Conservation (phyloP, 192 early-diverging fungal genomes). For the Backusella macrospora region DNA sequence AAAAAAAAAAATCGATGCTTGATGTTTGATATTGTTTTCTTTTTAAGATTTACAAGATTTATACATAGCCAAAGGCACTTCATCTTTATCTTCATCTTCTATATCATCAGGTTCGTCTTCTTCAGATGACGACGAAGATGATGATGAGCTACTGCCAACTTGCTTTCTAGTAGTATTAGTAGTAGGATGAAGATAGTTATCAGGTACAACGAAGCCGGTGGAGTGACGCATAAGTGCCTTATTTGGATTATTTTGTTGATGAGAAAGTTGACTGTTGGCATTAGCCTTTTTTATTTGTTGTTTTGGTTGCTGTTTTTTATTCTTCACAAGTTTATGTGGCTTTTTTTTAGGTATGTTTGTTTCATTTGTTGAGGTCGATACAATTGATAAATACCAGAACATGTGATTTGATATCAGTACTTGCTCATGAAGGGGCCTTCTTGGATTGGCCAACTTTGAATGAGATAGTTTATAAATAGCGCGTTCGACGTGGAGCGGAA, state of each 20-base stretch:
- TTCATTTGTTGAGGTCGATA: slow-evolving; percentile 32
- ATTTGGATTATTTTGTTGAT: neutral
- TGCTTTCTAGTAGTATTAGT: neutral
- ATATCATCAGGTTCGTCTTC: slow-evolving; percentile 15
- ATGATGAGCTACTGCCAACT: neutral
- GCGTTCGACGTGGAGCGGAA: slow-evolving; percentile 78
- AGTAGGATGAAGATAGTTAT: slow-evolving; percentile 29
- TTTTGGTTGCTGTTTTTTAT: slow-evolving; percentile 10
- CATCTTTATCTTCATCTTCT: slow-evolving; percentile 16
- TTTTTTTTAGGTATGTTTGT: slow-evolving; percentile 22
- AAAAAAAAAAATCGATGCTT: neutral
- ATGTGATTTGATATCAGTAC: slow-evolving; percentile 80
- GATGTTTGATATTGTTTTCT: neutral
- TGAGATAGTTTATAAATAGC: slow-evolving; percentile 75
- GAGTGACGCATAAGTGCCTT: slow-evolving; percentile 3
- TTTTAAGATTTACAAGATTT: slow-evolving; percentile 6
- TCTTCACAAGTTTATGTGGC: slow-evolving; percentile 25
- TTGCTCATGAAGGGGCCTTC: slow-evolving; percentile 73
- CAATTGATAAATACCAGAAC: slow-evolving; percentile 80
- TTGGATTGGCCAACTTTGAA: slow-evolving; percentile 76
- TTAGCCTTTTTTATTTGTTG: neutral
- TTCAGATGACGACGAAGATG: neutral
- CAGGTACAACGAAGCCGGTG: slow-evolving; percentile 37
- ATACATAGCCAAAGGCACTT: slow-evolving; percentile 26
- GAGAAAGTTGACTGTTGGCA: neutral